Conservation (phyloP, 257 asterid species). For the Ligustrum vulgare region DNA sequence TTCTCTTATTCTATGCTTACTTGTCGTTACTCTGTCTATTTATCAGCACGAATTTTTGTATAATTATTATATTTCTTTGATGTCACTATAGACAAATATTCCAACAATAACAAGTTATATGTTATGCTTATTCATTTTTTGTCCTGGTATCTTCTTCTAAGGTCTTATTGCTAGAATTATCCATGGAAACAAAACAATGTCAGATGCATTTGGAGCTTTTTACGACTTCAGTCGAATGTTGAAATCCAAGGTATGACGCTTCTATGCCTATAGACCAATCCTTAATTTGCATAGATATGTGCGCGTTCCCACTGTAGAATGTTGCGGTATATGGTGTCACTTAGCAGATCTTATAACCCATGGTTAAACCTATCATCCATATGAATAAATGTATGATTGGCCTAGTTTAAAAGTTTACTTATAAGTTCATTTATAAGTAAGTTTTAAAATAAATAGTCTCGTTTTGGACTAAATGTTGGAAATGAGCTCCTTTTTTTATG, state of each 20-base stretch:
- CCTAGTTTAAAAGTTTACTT: neutral
- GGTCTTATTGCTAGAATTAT: conserved; percentile 94
- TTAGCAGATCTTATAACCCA: neutral
- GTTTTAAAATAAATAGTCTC: too few relatives aligned
- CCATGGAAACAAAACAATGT: conserved; percentile 66
- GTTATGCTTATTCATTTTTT: conserved; percentile 17
- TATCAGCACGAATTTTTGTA: too few relatives aligned
- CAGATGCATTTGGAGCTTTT: conserved; percentile 93
- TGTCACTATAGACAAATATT: too few relatives aligned
- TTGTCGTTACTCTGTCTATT: too few relatives aligned
- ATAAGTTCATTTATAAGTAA: neutral
- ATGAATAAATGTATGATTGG: neutral
- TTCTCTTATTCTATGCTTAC: too few relatives aligned
- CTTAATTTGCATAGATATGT: neutral
- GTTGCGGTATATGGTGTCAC: neutral
- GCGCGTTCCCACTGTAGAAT: neutral
- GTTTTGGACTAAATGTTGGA: too few relatives aligned
- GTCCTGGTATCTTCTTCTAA: conserved; percentile 27
- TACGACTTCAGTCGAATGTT: conserved; percentile 81
- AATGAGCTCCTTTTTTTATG: too few relatives aligned
- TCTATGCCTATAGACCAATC: neutral
- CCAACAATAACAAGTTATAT: too few relatives aligned
- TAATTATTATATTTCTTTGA: too few relatives aligned
- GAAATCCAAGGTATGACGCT: conserved; percentile 71
- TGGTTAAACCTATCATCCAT: neutral